phyloP scores from a whole-genome alignment of 2,329 filamentous ascomycete species.

The Bisporella sp. region DNA sequence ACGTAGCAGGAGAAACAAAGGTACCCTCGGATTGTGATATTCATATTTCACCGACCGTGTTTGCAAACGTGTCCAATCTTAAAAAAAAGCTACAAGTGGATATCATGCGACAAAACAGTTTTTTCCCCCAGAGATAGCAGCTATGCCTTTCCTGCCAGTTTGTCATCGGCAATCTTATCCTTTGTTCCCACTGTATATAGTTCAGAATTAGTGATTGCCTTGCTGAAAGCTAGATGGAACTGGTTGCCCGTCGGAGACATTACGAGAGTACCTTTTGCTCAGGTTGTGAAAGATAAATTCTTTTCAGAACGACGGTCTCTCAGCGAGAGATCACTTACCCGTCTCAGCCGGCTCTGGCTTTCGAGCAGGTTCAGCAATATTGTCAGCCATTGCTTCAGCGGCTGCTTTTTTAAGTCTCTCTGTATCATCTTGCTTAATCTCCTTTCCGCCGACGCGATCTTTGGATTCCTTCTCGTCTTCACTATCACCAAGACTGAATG shows the following conservation, averaged over 20 bases:
- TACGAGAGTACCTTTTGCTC: too few species aligned
- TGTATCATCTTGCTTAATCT: slow-evolving; percentile 45
- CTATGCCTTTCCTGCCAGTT: slow-evolving; percentile 7
- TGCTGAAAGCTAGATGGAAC: too few species aligned
- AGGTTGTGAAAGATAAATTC: too few species aligned
- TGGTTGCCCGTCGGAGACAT: too few species aligned
- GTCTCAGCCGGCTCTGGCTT: slow-evolving; percentile 25
- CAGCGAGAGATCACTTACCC: not conserved
- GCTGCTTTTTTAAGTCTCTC: slow-evolving; percentile 61
- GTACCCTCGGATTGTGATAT: too few species aligned
- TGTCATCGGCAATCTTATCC: slow-evolving; percentile 25
- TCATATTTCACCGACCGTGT: too few species aligned
- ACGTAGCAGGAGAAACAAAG: too few species aligned
- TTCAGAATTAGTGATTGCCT: not conserved
- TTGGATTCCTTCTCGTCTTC: slow-evolving; percentile 84
- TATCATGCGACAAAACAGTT: too few species aligned
- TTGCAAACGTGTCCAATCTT: too few species aligned
- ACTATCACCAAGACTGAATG: slow-evolving; percentile 92
- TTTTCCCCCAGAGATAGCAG: too few species aligned
- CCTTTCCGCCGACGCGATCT: slow-evolving; percentile 39
- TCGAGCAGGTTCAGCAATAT: slow-evolving; percentile 25
- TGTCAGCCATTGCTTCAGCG: slow-evolving; percentile 36
- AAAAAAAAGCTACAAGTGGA: too few species aligned
- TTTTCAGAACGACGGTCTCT: too few species aligned
- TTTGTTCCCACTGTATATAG: slow-evolving; percentile 16